Evolutionary conservation across 2,329 filamentous ascomycete species (phyloP).

Genomic region (Stemphylium beticola): DNA sequence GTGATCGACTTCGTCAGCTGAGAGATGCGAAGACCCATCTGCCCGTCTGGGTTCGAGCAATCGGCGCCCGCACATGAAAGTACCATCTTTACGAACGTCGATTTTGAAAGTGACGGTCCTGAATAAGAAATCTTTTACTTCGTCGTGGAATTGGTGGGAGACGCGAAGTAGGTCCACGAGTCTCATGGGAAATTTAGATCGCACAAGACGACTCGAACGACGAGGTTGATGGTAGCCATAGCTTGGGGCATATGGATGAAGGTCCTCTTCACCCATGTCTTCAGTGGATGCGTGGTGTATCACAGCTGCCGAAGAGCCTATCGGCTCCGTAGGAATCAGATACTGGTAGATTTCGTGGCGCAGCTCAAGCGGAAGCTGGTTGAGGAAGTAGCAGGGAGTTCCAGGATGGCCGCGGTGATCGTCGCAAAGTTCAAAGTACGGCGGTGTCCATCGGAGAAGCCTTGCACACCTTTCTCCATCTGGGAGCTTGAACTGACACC

Average conservation of each 20-base stretch:
- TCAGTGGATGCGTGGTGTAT: conserved; percentile 3
- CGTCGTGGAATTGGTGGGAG: conserved; percentile 34
- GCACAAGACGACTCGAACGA: not conserved
- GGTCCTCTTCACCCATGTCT: not conserved
- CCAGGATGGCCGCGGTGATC: conserved; percentile 35
- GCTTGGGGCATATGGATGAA: not conserved
- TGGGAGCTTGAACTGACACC: conserved; percentile 29
- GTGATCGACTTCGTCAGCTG: conserved; percentile 22
- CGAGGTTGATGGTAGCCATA: not conserved
- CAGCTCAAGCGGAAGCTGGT: conserved; percentile 41
- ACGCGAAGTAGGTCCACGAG: conserved; percentile 32
- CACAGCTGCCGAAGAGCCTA: conserved; percentile 32
- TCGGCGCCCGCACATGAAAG: conserved; percentile 42
- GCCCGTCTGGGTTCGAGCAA: conserved; percentile 37
- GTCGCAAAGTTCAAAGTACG: conserved; percentile 38
- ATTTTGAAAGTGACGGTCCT: conserved; percentile 38
- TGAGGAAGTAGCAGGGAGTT: conserved; percentile 39
- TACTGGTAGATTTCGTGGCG: conserved; percentile 41
- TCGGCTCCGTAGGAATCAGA: conserved; percentile 32
- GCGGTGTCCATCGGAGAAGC: conserved; percentile 35
- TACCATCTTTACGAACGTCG: conserved; percentile 40
- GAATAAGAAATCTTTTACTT: conserved; percentile 40
- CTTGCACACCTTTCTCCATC: conserved; percentile 33
- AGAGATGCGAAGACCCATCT: conserved; percentile 32
- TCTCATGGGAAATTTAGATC: conserved; percentile 25